Base-by-base conservation (phyloP, 306 rosid genomes). In the Vigna unguiculata region DNA sequence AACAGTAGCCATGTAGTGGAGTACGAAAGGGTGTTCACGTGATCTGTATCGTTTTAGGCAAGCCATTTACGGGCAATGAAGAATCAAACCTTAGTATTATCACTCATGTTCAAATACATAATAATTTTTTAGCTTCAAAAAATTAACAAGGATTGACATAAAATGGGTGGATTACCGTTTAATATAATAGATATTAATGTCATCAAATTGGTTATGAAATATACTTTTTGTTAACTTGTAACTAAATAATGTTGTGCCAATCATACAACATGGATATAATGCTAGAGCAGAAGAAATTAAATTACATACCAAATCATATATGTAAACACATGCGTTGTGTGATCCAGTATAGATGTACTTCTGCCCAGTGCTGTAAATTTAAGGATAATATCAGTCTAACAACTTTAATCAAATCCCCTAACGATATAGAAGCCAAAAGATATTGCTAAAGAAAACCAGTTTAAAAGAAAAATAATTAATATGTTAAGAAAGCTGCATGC, bases 321-420 rank as follows among this genome's bases (percentile, higher is more conserved):
- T 73, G 77, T 89, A 89, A 74, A 95, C 98, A 80, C 88, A 87
- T 15, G 93, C 86, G 53, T 92, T 72, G 80, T 88, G 95, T 41
- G 98, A 95, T 71, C 97, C 97, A 24, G 97, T 95, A 81, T 92
- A 95, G 84, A 95, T 95, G 90, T 92, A 95, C 92, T 90, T 92
- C 83, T 89, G 98, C 54, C 98, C 98, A 21, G 97, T 95, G 92
- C 97, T 95, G 97, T 90, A 84, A 83, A 76, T 71, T 74, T 17
- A 67, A 67, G 58, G 34, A 48, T 47, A 75, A 52, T 20, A 74
- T 74, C 28, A 66, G 54, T 43, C 5, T 61, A 53, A 73, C 10
- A 17, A 41, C 78, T 59, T 41, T 51, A 81, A 53, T 43, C 46
- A 61, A 76, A 24, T 62, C 51, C 54, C 60, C 62, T 66, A 73